Conservation (phyloP, 352 stramenopile genomes). For the Phytophthora niederhauseri region DNA sequence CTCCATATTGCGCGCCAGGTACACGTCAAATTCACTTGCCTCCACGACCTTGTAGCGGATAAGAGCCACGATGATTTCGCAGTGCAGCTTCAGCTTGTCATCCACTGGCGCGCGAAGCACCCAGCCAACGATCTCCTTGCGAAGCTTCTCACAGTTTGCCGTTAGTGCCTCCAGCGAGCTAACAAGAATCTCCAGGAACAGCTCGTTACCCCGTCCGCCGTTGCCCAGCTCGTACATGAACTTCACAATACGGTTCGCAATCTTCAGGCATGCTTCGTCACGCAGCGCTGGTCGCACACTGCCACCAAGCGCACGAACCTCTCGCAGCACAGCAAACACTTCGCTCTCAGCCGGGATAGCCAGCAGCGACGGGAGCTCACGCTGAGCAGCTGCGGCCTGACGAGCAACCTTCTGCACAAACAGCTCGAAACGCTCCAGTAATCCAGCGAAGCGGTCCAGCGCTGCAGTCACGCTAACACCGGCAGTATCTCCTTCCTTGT, state of each 20-base stretch:
- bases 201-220: conserved; percentile 87
- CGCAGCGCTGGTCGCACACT: conserved; percentile 79
- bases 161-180: conserved; percentile 94
- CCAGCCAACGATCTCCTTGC: conserved; percentile 95
- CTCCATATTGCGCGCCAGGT: conserved; percentile 96
- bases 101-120: conserved; percentile 95
- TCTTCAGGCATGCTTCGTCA: conserved; percentile 95
- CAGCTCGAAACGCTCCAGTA: conserved; percentile 89
- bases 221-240: conserved; percentile 95
- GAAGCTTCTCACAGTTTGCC: conserved; percentile 92
- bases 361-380: conserved; percentile 75
- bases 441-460: conserved; percentile 80
- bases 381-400: conserved; percentile 72
- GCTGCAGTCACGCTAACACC: conserved; percentile 75
- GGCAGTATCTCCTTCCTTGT: conserved; percentile 52
- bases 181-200: conserved; percentile 96
- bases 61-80: conserved; percentile 95
- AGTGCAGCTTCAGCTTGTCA: conserved; percentile 96
- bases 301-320: conserved; percentile 74
- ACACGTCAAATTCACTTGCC: conserved; percentile 94
- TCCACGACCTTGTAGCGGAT: conserved; percentile 95
- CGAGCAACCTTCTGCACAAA: conserved; percentile 89
- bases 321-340: conserved; percentile 81
- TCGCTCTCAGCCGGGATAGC: conserved; percentile 80
- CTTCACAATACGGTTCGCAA: conserved; percentile 97